Conservation (phyloP, 2,329 filamentous ascomycete species). For the Pezizomycotina sp. region DNA sequence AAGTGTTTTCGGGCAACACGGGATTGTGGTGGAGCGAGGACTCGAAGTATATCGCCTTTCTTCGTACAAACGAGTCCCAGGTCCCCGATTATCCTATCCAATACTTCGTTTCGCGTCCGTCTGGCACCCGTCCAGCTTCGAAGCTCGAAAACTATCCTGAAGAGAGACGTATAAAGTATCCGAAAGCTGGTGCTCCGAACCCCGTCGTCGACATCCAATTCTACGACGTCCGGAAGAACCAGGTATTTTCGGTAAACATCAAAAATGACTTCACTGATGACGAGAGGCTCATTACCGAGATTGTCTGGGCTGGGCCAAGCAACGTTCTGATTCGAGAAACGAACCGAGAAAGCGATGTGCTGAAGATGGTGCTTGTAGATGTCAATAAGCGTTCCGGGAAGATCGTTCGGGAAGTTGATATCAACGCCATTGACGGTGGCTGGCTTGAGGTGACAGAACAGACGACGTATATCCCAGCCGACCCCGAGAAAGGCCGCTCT, state of each 20-base stretch:
- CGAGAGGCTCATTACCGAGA: constrained; percentile 78
- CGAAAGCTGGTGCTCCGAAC: constrained; percentile 86
- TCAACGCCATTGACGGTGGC: constrained; percentile 74
- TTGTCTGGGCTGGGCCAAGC: constrained; percentile 68
- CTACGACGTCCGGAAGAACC: constrained; percentile 62
- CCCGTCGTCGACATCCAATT: constrained; percentile 76
- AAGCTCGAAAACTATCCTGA: constrained; percentile 85
- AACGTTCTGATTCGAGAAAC: constrained; percentile 81
- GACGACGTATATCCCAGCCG: constrained; percentile 72
- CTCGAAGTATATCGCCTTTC: constrained; percentile 75
- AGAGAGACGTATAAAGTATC: constrained; percentile 84
- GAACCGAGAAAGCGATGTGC: constrained; percentile 81
- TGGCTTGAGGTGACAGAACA: constrained; percentile 92
- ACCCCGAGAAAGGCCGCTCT: constrained; percentile 54
- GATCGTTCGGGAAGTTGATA: constrained; percentile 61
- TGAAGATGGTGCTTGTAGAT: constrained; percentile 76
- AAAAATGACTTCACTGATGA: constrained; percentile 62
- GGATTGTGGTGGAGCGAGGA: constrained; percentile 93
- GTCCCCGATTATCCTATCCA: constrained; percentile 87
- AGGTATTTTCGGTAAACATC: constrained; percentile 66
- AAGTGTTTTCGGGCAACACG: constrained; percentile 62
- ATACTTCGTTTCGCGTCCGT: constrained; percentile 79
- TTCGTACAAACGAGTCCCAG: constrained; percentile 81
- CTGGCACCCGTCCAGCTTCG: constrained; percentile 46
- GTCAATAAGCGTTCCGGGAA: constrained; percentile 55